Conservation (phyloP, 441 rosid species). For the Populus hybrid region DNA sequence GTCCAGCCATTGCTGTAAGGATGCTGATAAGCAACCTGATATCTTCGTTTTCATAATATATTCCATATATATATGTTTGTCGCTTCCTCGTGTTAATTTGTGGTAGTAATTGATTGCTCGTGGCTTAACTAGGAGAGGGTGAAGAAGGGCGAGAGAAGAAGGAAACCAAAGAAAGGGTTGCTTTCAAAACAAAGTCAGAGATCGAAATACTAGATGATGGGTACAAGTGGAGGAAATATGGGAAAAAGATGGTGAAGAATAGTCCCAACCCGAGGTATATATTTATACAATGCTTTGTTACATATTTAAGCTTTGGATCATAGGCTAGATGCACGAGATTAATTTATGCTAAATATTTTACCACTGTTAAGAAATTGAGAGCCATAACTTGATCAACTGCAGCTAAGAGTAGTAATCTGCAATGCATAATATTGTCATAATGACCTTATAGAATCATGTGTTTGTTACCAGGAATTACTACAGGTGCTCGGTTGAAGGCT, state of each 20-base stretch:
- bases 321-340: too few relatives aligned
- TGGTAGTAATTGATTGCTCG: conserved; percentile 7
- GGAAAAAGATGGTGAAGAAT: conserved; percentile 95
- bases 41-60: too few relatives aligned
- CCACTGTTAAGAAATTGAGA: too few relatives aligned
- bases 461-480: conserved; percentile 67
- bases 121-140: background rate
- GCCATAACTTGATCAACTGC: background rate
- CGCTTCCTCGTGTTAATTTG: background rate
- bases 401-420: too few relatives aligned
- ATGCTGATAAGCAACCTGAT: too few relatives aligned
- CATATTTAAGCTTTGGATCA: too few relatives aligned
- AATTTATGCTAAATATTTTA: too few relatives aligned
- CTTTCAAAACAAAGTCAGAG: conserved; percentile 76
- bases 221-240: conserved; percentile 91
- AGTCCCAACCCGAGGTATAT: conserved; percentile 86
- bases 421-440: background rate
- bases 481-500: conserved; percentile 64
- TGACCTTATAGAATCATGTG: background rate
- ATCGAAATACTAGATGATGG: conserved; percentile 88
- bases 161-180: conserved; percentile 56
- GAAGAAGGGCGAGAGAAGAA: conserved; percentile 32
- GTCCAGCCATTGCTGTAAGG: background rate
- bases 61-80: too few relatives aligned
- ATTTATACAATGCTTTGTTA: background rate